Base-by-base conservation (phyloP, 2,329 filamentous ascomycete genomes). In the Knufia fluminis region DNA sequence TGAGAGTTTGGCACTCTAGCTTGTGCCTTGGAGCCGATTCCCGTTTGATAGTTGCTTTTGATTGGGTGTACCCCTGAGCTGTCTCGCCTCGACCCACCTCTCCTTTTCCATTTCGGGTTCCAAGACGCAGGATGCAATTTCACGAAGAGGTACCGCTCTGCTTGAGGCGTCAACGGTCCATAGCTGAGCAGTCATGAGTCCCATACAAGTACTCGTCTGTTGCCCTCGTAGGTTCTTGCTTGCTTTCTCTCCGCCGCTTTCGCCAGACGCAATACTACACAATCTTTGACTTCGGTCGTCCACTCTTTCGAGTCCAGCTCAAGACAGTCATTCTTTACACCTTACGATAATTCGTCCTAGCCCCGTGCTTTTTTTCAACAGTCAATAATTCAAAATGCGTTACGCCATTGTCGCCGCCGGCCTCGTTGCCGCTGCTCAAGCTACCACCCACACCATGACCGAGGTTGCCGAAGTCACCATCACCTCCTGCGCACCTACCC, bases 401-500 rank as follows among this genome's bases (percentile, higher is more conserved):
- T 60, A 65, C 33, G 60, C 66, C 6, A 49, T 59, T 14, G 63
- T 63, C n/a, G 32, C 64, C 6, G 55, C 61, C 7, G 67, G 68
- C 2, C 61, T 71, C 10, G 54, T 68, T 48, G 61, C 66, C 1
- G 57, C 68, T 52, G 57, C 51, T 22, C 52, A 50, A 28, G 56
- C 57, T 26, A 33, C 36, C 17, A 54, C 50, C 35, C 43, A 40
- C 49, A 73, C 76, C 61, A 68, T 80, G 68, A 79, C 76, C 74
- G 67, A 69, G 62, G 79, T 76, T 57, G 71, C 79, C 63, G 71
- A 74, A 63, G 69, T 77, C 59, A 82, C 79, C 68, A 70, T 82
- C 74, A 82, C 76, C 66, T 78, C 75, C 47, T 82, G 78, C 73
- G 73, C 67, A 51, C 69, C 78, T 44, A 72, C 72, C 53, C 78